Base-by-base conservation (phyloP, 2,329 filamentous ascomycete species). In the Cladophialophora yegresii region DNA sequence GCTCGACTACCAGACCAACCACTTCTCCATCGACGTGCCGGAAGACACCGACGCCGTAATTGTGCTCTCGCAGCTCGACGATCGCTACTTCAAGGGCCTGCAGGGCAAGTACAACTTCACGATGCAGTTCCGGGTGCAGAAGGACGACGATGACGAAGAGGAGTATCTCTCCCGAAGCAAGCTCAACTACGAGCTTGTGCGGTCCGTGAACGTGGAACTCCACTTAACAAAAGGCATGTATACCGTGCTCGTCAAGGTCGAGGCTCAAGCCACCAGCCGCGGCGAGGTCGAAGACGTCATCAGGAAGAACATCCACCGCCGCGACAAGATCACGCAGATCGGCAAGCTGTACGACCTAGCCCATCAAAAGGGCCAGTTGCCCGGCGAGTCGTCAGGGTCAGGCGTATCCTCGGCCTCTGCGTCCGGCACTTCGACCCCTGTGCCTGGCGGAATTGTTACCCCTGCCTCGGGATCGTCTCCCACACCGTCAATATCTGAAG, bases 181-280 rank as follows among this genome's bases (percentile, higher is more conserved):
- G 57, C 80, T 77, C 13, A 83, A 80, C 45, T 83, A 84, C 64
- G 81, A 81, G 76, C 90, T 92, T 83, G 85, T 82, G 20, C 87
- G 91, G 4, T 90, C 89, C 0, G 88, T 92, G 50, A 92, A 89
- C 56, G 87, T 90, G 1, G 91, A 96, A 74, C 81, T 95, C 7
- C 82, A 87, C 32, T 84, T 96, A 23, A 86, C 90, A 20, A 84
- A 88, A 0, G 91, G 91, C 13, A 85, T 84, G 43, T 96, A 96
- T 76, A 85, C 85, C 4, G 85, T 96, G 3, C 82, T 91, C 22
- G 83, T 93, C 75, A 92, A 91, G 73, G 83, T 95, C 63, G 87
- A 88, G 12, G 89, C 89, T 2, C 83, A 82, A n/a, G 84, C 88
- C 20, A 74, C 77, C 4, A 70, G 75, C 2, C 84, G 88, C 16